Percentiles rank a stretch among this genome's conserved stretches.
Conservation (phyloP, 129 eudicot species). For the Artemisia argyi region DNA sequence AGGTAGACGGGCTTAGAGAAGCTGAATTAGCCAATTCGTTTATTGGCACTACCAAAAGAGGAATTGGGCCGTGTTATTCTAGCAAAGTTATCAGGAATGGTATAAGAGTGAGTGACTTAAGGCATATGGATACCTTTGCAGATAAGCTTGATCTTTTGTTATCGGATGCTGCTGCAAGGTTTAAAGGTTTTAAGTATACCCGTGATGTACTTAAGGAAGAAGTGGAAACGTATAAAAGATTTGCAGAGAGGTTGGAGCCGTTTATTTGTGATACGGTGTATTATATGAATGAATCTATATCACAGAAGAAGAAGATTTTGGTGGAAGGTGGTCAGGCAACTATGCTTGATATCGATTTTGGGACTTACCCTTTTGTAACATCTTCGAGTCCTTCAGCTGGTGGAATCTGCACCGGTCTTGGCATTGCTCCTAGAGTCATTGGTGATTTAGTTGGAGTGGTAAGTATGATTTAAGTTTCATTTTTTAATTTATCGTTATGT, state of each 20-base stretch:
- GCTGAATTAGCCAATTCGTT: conserved; percentile 88
- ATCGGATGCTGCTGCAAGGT: conserved; percentile 91
- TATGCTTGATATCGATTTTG: conserved; percentile 98
- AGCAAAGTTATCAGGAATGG: conserved; percentile 91
- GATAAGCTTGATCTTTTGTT: conserved; percentile 84
- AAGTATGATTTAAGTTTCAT: conserved; percentile 29
- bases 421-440: conserved; percentile 87
- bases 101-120: conserved; percentile 82
- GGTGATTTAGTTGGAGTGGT: conserved; percentile 97
- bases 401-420: conserved; percentile 98
- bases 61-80: conserved; percentile 94
- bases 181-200: conserved; percentile 62
- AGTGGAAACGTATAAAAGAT: conserved; percentile 78
- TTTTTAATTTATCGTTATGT: background rate
- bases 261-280: conserved; percentile 85
- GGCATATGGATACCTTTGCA: conserved; percentile 95
- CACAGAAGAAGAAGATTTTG: conserved; percentile 68
- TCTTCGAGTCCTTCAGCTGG: conserved; percentile 99
- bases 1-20: conserved; percentile 88
- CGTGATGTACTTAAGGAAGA: conserved; percentile 78
- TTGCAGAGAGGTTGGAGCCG: conserved; percentile 94
- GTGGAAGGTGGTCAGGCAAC: conserved; percentile 99
- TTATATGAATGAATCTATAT: conserved; percentile 72
- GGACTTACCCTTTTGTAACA: conserved; percentile 96
- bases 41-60: conserved; percentile 97